Percentiles rank a stretch among this genome's conserved stretches.
phyloP scores from a whole-genome alignment of 2,329 filamentous ascomycete species.

The Teratosphaeria destructans region DNA sequence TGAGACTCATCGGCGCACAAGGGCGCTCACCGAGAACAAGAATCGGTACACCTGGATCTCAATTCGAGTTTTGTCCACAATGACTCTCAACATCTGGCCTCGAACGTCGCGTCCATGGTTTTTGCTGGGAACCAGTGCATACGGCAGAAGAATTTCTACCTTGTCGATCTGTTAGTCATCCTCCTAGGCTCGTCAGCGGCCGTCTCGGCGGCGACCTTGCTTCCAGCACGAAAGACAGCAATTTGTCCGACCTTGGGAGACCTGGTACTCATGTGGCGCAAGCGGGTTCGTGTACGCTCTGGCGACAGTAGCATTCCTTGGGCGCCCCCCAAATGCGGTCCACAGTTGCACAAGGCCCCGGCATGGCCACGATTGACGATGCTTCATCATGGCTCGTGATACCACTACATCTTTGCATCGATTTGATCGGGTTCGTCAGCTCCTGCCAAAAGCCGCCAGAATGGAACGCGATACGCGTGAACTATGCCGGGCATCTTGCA shows the following conservation, averaged over 20 bases:
- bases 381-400: not conserved
- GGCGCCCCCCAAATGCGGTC: not conserved
- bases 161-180: not conserved
- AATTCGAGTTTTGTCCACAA: not conserved
- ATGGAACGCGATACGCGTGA: not conserved
- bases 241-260: not conserved
- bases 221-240: not conserved
- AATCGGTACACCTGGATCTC: not conserved
- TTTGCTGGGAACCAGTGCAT: not conserved
- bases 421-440: not conserved
- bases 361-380: not conserved
- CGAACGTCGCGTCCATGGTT: not conserved
- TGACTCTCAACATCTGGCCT: not conserved
- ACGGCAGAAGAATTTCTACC: not conserved
- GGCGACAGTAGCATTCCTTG: not conserved
- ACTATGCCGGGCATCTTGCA: not conserved
- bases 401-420: not conserved
- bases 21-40: not conserved
- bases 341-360: not conserved
- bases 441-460: not conserved
- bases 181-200: not conserved
- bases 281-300: not conserved
- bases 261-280: not conserved
- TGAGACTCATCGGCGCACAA: conserved; percentile 33
- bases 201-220: not conserved